Percentiles rank a stretch among this genome's conserved stretches.
Evolutionary conservation across 176 grass and related monocot species (phyloP).

Genomic region (Oryza glaberrima): DNA sequence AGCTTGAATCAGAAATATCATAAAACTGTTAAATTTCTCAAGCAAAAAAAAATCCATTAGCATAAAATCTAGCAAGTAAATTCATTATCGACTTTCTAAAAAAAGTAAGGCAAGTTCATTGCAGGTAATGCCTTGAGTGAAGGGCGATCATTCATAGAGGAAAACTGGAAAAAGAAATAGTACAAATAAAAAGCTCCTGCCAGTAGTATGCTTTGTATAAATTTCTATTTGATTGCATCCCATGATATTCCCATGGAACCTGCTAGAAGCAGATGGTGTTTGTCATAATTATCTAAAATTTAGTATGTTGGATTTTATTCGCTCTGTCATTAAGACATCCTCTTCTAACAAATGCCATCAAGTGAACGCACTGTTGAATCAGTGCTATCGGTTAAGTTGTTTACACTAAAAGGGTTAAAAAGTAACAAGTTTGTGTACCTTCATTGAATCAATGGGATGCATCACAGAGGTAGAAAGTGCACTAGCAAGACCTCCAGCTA

Average conservation of each 20-base stretch:
- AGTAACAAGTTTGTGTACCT: conserved; percentile 54
- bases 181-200: not conserved
- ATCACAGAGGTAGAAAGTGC: conserved; percentile 89
- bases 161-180: not conserved
- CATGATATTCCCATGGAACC: not conserved
- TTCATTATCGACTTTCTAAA: no score
- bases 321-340: conserved; percentile 5
- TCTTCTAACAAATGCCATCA: not conserved
- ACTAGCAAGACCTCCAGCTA: conserved; percentile 94
- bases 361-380: conserved; percentile 4
- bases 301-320: not conserved
- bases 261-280: not conserved
- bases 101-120: not conserved
- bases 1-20: conserved; percentile 29
- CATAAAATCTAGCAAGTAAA: not conserved
- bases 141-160: not conserved
- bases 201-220: not conserved
- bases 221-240: conserved; percentile 11
- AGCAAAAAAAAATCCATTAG: not conserved
- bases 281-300: not conserved
- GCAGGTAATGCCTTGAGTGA: conserved; percentile 4
- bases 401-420: conserved; percentile 26
- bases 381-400: not conserved
- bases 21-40: not conserved
- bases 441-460: conserved; percentile 97